Base-by-base conservation (phyloP, 345 rosid species). In the Theobroma cacao region DNA sequence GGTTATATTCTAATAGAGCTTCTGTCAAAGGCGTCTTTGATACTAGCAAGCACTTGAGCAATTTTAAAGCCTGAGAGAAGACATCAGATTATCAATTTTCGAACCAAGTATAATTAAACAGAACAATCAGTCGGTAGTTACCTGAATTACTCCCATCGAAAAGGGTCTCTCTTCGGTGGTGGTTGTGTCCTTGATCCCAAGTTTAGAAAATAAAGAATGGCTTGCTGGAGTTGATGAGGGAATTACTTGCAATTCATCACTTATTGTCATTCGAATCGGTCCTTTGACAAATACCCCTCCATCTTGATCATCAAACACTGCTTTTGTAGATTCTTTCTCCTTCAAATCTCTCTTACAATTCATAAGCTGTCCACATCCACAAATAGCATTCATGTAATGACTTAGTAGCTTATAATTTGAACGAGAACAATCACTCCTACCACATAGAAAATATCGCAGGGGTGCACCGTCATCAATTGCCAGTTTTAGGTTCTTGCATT, bases 211-310 rank as follows among this genome's bases (percentile, higher is more conserved):
- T 45, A 77, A 31, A 48, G 56, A 18, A 43, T 59, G 6, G 75
- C 53, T 66, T 31, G 60, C 74, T 20, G 40, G 64, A 15, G 24
- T 45, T 65, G 79, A 59, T n/a, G 62, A 18, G 10, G 82, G 80
- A 28, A 70, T 56, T 48, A 65, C 75, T 50, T 59, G 26, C 31
- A 84, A 60, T 50, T 74, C 77, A 3, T 84, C 81, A 24, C 43
- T 74, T 7, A 77, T 38, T 1, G 77, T 7, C 26, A 78, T 18
- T 38, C 9, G 20, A 1, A 62, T 5, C 26, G 63, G 64, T 24
- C 67, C 79, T 67, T 75, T 62, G 20, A 77, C 79, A 77, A 81
- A 84, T 18, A 82, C 71, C 3, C 79, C 82, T 9, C 18, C 38
- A 30, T 52, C 38, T n/a, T 1, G 20, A 20, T 31, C 15, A 38